A percentile compares a stretch with the other conserved stretches of the same genome.
Conservation (phyloP, 2,329 filamentous ascomycete species). For the Decorospora gaudefroyi region DNA sequence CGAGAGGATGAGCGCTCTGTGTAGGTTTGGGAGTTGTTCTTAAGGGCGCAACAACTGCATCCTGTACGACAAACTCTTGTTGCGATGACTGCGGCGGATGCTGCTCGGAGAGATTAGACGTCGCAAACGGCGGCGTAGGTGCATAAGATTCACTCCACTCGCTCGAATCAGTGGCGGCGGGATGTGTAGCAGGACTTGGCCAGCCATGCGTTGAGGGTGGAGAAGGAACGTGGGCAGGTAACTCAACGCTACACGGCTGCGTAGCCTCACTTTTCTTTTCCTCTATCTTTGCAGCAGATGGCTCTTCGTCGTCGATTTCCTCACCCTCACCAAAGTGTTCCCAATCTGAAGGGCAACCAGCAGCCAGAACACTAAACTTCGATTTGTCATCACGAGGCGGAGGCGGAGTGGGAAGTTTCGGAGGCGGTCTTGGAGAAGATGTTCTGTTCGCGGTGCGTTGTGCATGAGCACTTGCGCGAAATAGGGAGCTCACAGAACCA, state of each 20-base stretch:
- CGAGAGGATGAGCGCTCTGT: conserved; percentile 16
- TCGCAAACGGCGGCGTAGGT: conserved; percentile 39
- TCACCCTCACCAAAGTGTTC: conserved; percentile 42
- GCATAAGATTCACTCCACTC: conserved; percentile 33
- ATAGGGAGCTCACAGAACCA: conserved; percentile 42
- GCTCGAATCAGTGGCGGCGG: conserved; percentile 16
- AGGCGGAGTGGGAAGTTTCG: conserved; percentile 29
- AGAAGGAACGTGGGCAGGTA: conserved; percentile 33
- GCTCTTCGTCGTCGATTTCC: conserved; percentile 45
- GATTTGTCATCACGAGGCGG: conserved; percentile 36
- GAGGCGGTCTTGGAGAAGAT: conserved; percentile 32
- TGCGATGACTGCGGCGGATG: conserved; percentile 22
- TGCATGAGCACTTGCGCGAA: conserved; percentile 35
- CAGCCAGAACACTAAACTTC: conserved; percentile 41
- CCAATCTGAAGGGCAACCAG: conserved; percentile 47
- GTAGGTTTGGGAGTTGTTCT: conserved; percentile 25
- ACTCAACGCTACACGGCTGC: conserved; percentile 36
- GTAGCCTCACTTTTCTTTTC: conserved; percentile 16
- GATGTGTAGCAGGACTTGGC: conserved; percentile 39
- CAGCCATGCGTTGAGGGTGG: conserved; percentile 36
- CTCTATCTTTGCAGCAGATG: conserved; percentile 37
- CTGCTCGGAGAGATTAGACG: conserved; percentile 22
- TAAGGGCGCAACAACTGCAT: conserved; percentile 24
- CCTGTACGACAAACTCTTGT: conserved; percentile 29
- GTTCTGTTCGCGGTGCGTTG: conserved; percentile 31